phyloP scores from a whole-genome alignment of 2,329 filamentous ascomycete species.

The Pseudogymnoascus sp. region DNA sequence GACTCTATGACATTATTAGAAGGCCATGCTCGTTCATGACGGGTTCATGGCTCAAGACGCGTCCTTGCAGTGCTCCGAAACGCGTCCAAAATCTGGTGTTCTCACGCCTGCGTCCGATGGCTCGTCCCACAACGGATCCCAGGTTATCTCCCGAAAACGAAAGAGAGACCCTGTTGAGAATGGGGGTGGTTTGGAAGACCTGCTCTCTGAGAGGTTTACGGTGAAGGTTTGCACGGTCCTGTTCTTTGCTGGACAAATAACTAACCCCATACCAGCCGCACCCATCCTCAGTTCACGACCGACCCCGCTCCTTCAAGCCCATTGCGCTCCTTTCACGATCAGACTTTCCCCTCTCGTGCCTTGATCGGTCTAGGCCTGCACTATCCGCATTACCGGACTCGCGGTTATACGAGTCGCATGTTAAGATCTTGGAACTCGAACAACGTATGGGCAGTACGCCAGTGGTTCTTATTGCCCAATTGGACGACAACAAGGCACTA shows the following conservation, averaged over 20 bases:
- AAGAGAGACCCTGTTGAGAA: slow-evolving; percentile 24
- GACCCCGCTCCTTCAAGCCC: slow-evolving; percentile 50
- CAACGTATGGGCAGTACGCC: slow-evolving; percentile 48
- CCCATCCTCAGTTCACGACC: slow-evolving; percentile 44
- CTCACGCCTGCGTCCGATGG: slow-evolving; percentile 26
- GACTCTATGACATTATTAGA: slow-evolving; percentile 25
- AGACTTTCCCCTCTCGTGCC: slow-evolving; percentile 51
- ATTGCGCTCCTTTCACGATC: slow-evolving; percentile 57
- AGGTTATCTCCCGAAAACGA: slow-evolving; percentile 24
- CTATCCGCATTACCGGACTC: slow-evolving; percentile 44
- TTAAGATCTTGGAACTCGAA: slow-evolving; percentile 58
- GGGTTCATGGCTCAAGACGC: slow-evolving; percentile 23
- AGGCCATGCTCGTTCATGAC: slow-evolving; percentile 28
- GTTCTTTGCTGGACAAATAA: slow-evolving; percentile 16
- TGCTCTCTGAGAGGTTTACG: slow-evolving; percentile 28
- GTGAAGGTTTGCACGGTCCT: slow-evolving; percentile 25
- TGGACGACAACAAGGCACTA: slow-evolving; percentile 45
- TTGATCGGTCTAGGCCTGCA: slow-evolving; percentile 43
- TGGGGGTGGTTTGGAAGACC: slow-evolving; percentile 25
- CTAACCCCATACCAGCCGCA: slow-evolving; percentile 39
- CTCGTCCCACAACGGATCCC: slow-evolving; percentile 17
- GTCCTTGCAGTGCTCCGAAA: slow-evolving; percentile 16
- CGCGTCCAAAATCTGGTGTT: slow-evolving; percentile 23
- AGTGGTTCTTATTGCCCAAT: slow-evolving; percentile 54
- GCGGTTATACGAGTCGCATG: slow-evolving; percentile 53